Evolutionary conservation across 768 basidiomycete genomes (phyloP).

Genomic region (Lactarius hatsudake): DNA sequence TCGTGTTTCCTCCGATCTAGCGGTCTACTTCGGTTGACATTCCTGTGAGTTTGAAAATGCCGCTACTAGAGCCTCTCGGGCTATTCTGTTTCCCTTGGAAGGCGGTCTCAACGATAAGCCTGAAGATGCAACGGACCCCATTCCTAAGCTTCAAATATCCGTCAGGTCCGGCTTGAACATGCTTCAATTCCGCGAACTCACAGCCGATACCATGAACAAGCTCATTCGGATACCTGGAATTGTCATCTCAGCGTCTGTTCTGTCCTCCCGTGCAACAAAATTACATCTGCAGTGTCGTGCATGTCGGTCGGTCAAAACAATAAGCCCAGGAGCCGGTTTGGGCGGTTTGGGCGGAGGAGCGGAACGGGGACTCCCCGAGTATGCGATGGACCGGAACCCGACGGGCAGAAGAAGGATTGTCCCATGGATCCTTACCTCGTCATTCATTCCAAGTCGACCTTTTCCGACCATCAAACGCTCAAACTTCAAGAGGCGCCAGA

Average conservation of each 20-base stretch:
- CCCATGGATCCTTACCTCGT: slow-evolving; percentile 95
- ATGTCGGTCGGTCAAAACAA: slow-evolving; percentile 75
- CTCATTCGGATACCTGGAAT: slow-evolving; percentile 97
- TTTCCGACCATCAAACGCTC: slow-evolving; percentile 93
- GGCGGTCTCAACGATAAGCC: slow-evolving; percentile 44
- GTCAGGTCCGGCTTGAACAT: slow-evolving; percentile 89
- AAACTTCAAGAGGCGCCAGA: slow-evolving; percentile 99
- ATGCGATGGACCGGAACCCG: slow-evolving; percentile 77
- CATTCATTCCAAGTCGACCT: slow-evolving; percentile 88
- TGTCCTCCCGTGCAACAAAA: slow-evolving; percentile 90
- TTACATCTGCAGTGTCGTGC: slow-evolving; percentile 91
- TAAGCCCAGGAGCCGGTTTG: slow-evolving; percentile 74
- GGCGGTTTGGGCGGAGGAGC: slow-evolving; percentile 87
- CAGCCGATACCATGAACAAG: slow-evolving; percentile 91
- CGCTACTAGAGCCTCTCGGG: slow-evolving; percentile 77
- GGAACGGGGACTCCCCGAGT: slow-evolving; percentile 76
- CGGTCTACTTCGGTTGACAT: background rate
- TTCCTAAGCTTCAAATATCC: slow-evolving; percentile 82
- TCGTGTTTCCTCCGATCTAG: slow-evolving; percentile 6
- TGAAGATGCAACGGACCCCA: slow-evolving; percentile 42
- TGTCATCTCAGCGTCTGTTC: slow-evolving; percentile 93
- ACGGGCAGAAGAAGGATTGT: slow-evolving; percentile 91
- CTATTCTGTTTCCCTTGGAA: slow-evolving; percentile 80
- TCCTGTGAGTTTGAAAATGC: slow-evolving; percentile 82
- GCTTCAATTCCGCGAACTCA: slow-evolving; percentile 90